Evolutionary conservation across 106 monocot species (phyloP).

Genomic region (Chionographis japonica): DNA sequence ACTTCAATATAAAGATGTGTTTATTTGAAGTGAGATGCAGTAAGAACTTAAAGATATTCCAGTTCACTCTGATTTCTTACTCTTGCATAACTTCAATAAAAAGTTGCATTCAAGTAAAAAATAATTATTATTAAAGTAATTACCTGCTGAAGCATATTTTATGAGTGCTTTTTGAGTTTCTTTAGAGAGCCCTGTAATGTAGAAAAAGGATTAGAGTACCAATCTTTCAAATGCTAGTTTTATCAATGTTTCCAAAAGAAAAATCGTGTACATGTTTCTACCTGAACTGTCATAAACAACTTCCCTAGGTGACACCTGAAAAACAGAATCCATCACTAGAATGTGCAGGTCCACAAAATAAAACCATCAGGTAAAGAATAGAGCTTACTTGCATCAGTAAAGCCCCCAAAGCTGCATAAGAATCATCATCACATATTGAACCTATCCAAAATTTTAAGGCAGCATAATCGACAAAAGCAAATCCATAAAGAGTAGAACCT

Average conservation of each 20-base stretch:
- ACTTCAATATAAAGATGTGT: too few species aligned
- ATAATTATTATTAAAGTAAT: background rate
- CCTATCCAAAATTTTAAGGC: constrained; percentile 88
- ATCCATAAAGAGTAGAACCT: constrained; percentile 58
- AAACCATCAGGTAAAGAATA: background rate
- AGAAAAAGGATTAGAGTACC: background rate
- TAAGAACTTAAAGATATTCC: too few species aligned
- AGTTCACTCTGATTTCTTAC: too few species aligned
- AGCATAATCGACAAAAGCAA: constrained; percentile 90
- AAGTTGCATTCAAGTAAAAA: too few species aligned
- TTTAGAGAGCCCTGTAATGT: constrained; percentile 67
- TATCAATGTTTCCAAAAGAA: background rate
- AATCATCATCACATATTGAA: constrained; percentile 74
- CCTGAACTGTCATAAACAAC: constrained; percentile 83
- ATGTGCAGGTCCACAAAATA: constrained; percentile 1
- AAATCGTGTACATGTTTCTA: constrained; percentile 5
- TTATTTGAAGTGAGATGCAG: too few species aligned
- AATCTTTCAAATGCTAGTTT: background rate
- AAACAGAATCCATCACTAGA: constrained; percentile 6
- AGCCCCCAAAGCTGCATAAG: constrained; percentile 71
- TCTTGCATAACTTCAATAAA: too few species aligned
- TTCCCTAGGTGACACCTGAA: constrained; percentile 90
- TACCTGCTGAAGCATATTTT: constrained; percentile 85
- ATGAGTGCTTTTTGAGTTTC: constrained; percentile 58
- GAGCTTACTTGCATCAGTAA: constrained; percentile 83